These are phyloP conservation scores for Coemansia sp. DNA, from an alignment of 192 early-diverging fungal species.

Conservation along the genomic window DNA sequence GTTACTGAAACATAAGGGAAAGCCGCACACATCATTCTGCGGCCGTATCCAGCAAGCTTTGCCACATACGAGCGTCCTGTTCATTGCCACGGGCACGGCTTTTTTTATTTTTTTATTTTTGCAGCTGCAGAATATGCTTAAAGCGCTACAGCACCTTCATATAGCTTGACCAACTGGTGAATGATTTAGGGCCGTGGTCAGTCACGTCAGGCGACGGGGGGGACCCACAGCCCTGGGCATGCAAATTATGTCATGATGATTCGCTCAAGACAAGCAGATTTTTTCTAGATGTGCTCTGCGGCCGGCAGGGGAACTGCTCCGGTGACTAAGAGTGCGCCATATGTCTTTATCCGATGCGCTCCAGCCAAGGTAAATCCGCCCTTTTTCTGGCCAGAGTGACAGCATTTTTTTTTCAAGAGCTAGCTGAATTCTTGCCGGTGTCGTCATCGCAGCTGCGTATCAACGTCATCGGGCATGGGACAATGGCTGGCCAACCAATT, in stretches of 20 bases:
- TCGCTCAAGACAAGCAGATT: background rate
- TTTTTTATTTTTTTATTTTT: no score
- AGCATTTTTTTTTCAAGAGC: no score
- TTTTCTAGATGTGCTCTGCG: no score
- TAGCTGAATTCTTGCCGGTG: background rate
- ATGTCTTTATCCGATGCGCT: no score
- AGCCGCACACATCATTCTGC: background rate
- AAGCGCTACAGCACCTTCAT: no score
- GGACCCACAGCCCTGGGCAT: conserved; percentile 5
- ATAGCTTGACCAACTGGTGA: background rate
- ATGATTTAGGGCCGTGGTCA: background rate
- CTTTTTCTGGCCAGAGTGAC: no score
- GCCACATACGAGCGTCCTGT: background rate
- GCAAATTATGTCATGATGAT: conserved; percentile 5
- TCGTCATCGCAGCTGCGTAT: background rate
- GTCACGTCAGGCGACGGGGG: background rate
- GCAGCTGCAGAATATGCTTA: no score
- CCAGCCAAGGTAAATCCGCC: no score
- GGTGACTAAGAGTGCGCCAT: no score
- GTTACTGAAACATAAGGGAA: background rate
- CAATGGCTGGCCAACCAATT: conserved; percentile 4
- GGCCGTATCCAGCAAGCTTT: background rate
- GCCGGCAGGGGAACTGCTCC: no score
- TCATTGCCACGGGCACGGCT: no score
- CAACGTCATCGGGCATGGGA: conserved; percentile 1